Conservation (phyloP, 306 rosid genomes). For the Trifolium pratense region DNA sequence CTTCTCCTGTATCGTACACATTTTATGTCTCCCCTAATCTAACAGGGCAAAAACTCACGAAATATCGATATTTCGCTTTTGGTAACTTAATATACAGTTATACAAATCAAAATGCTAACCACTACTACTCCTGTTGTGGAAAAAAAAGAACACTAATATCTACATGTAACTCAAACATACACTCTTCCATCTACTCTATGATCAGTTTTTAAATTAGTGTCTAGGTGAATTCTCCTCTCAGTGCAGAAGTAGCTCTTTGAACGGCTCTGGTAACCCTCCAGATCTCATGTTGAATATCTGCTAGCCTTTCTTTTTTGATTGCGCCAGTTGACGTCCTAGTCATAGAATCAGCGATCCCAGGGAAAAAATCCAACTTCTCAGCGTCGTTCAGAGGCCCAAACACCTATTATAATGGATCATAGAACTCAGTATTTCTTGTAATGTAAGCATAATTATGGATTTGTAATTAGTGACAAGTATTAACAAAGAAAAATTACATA, state of each 20-base stretch:
- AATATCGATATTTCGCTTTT: neutral
- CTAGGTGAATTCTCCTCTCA: conserved; percentile 73
- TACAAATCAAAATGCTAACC: conserved; percentile 14
- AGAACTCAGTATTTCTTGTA: neutral
- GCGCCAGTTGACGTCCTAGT: conserved; percentile 42
- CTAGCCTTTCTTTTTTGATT: conserved; percentile 48
- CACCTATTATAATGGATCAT: conserved; percentile 48
- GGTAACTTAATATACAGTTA: conserved; percentile 23
- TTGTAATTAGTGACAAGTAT: neutral
- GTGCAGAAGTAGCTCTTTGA: conserved; percentile 71
- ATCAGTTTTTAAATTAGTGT: conserved; percentile 6
- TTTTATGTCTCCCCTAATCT: no score
- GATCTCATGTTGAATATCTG: conserved; percentile 72
- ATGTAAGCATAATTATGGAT: neutral
- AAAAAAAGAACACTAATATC: conserved; percentile 18
- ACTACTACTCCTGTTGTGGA: neutral
- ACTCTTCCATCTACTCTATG: neutral
- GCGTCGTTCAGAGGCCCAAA: conserved; percentile 70
- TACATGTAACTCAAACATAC: conserved; percentile 22
- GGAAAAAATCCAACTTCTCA: conserved; percentile 71
- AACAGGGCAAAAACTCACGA: neutral
- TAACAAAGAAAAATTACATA: neutral
- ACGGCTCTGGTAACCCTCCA: conserved; percentile 94
- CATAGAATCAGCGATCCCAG: conserved; percentile 79
- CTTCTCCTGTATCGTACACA: no score